These are phyloP conservation scores for Amanita muscaria DNA, from an alignment of 768 basidiomycete genomes.

Conservation along the genomic window DNA sequence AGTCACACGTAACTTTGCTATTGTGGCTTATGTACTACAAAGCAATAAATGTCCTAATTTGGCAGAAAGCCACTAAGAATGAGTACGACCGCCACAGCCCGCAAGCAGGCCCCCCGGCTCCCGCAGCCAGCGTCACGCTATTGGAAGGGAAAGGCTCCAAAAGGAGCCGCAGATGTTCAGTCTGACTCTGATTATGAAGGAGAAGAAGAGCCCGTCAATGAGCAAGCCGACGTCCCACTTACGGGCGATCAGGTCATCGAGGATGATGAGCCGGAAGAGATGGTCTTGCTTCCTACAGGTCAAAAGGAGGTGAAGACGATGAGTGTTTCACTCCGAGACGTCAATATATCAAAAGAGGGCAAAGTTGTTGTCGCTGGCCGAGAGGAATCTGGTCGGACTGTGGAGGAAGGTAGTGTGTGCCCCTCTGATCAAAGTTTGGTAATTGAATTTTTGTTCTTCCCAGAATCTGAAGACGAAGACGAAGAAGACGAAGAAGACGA, in stretches of 20 bases:
- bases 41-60: no score
- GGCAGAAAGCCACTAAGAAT: no score
- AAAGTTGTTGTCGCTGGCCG: conserved; percentile 73
- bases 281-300: conserved; percentile 28
- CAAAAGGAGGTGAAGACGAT: conserved; percentile 40
- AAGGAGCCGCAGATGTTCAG: conserved; percentile 48
- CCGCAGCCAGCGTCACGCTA: conserved; percentile 79
- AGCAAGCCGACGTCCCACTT: conserved; percentile 53
- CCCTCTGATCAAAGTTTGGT: conserved; percentile 6
- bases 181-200: conserved; percentile 63
- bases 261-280: conserved; percentile 36
- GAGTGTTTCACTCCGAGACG: conserved; percentile 70
- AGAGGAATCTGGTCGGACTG: conserved; percentile 72
- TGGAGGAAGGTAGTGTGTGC: conserved; percentile 37
- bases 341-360: conserved; percentile 72
- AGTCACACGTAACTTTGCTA: no score
- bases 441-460: no score
- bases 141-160: conserved; percentile 86
- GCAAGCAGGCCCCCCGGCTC: conserved; percentile 70
- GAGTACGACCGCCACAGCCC: conserved; percentile 18
- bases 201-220: conserved; percentile 24
- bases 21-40: no score
- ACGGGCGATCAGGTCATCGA: conserved; percentile 42
- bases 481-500: conserved; percentile 19
- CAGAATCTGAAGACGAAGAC: conserved; percentile 9